Conservation (phyloP, 1,284 basidiomycete genomes). For the Hortiboletus rubellus region DNA sequence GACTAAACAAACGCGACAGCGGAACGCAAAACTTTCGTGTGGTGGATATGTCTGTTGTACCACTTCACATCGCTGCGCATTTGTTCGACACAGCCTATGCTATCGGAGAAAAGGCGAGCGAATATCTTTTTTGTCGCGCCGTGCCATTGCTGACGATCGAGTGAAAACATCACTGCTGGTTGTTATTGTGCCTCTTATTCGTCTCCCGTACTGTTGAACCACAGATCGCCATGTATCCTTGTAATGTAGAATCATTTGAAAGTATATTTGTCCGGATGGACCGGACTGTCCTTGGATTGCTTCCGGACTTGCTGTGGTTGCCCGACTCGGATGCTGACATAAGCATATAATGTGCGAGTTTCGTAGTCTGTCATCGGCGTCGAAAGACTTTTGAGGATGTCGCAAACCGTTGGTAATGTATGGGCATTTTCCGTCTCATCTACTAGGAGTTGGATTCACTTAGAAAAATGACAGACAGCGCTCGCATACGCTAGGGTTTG, state of each 20-base stretch:
- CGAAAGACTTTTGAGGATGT: conserved; percentile 42
- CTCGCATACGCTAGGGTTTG: conserved; percentile 92
- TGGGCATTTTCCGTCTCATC: conserved; percentile 26
- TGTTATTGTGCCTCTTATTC: background rate
- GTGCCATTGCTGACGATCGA: background rate
- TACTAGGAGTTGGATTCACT: background rate
- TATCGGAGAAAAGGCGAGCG: conserved; percentile 20
- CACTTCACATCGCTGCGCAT: conserved; percentile 18
- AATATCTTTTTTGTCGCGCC: background rate
- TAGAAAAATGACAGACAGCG: conserved; percentile 63
- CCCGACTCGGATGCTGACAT: background rate
- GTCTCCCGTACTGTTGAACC: background rate
- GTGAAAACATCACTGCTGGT: background rate
- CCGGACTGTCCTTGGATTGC: too few relatives aligned
- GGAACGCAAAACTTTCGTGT: conserved; percentile 23
- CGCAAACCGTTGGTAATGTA: conserved; percentile 69
- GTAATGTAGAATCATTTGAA: background rate
- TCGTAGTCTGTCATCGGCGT: background rate
- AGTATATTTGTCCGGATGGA: background rate
- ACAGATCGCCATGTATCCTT: background rate
- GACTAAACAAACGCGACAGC: background rate
- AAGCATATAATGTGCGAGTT: background rate
- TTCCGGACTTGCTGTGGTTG: background rate
- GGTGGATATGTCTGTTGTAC: conserved; percentile 18
- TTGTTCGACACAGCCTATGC: conserved; percentile 22